A percentile compares a stretch with the other conserved stretches of the same genome.
These are phyloP conservation scores for Sporothrix luriei DNA, from an alignment of 2,329 filamentous ascomycete species.

Conservation along the genomic window DNA sequence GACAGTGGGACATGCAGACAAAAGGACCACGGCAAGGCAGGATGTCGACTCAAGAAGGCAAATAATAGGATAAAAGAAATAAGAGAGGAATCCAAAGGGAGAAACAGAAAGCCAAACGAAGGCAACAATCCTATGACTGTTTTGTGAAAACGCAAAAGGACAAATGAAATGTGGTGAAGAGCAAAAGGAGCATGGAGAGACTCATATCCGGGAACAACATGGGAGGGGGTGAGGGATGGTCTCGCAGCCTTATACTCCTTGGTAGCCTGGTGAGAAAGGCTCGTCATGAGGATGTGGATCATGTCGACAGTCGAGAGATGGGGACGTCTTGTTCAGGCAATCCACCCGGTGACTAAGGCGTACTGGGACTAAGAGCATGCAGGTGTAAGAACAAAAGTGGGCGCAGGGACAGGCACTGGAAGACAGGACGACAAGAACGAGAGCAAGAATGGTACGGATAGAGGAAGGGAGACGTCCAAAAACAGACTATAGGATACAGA, in stretches of 20 bases:
- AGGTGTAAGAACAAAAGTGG: slow-evolving; percentile 35
- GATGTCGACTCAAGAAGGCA: slow-evolving; percentile 1
- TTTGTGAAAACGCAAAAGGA: slow-evolving; percentile 35
- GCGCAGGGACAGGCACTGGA: slow-evolving; percentile 31
- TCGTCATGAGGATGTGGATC: slow-evolving; percentile 39
- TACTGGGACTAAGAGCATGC: slow-evolving; percentile 32
- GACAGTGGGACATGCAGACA: slow-evolving; percentile 12
- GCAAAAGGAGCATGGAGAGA: slow-evolving; percentile 38
- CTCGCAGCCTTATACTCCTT: slow-evolving; percentile 59
- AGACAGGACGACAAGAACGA: not conserved
- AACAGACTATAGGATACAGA: not conserved
- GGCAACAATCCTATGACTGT: slow-evolving; percentile 33
- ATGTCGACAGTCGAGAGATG: slow-evolving; percentile 29
- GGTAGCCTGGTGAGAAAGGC: slow-evolving; percentile 44
- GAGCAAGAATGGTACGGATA: not conserved
- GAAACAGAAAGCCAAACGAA: slow-evolving; percentile 30
- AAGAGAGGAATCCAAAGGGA: not conserved
- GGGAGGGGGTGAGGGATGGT: slow-evolving; percentile 44
- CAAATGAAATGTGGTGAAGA: slow-evolving; percentile 38
- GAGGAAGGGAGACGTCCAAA: not conserved
- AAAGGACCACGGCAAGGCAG: slow-evolving; percentile 4
- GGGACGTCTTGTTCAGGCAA: slow-evolving; percentile 35
- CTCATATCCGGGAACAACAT: slow-evolving; percentile 36
- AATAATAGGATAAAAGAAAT: slow-evolving; percentile 5
- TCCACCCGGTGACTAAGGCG: slow-evolving; percentile 33